These are phyloP conservation scores for Chlamydomonas incerta DNA, from an alignment of 139 green algal species.

Conservation along the genomic window DNA sequence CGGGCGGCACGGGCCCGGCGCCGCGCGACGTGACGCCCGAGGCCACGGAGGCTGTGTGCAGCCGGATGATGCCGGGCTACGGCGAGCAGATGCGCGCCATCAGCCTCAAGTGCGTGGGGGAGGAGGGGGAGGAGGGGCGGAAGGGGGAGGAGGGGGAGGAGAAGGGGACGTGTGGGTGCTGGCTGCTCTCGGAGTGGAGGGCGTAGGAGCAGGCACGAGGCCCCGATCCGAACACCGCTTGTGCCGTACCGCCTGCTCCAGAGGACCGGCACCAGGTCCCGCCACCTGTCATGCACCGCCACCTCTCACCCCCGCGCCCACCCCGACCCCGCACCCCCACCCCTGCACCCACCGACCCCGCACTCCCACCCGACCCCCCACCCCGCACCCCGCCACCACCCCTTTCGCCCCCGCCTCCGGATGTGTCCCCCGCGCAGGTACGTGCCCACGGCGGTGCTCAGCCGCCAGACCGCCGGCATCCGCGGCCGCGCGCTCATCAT, in stretches of 20 bases:
- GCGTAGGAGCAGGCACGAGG: no score
- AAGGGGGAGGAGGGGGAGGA: background rate
- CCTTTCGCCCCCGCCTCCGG: background rate
- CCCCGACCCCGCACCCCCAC: no score
- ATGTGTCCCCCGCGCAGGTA: constrained; percentile 71
- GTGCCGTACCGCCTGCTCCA: no score
- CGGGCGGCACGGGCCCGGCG: constrained; percentile 88
- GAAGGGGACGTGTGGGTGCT: background rate
- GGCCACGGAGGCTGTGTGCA: constrained; percentile 91
- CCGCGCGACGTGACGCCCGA: constrained; percentile 93
- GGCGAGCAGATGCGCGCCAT: constrained; percentile 95
- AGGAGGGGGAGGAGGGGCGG: no score
- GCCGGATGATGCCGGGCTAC: constrained; percentile 92
- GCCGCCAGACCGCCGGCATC: constrained; percentile 91
- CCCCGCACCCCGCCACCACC: no score
- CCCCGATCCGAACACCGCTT: no score
- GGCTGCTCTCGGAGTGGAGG: background rate
- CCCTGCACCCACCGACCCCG: no score
- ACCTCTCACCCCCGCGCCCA: no score
- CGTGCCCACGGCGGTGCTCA: constrained; percentile 94
- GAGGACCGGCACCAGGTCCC: no score
- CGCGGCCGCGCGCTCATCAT: constrained; percentile 85
- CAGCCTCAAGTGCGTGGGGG: constrained; percentile 59
- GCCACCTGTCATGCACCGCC: no score
- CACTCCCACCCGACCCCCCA: background rate